Evolutionary conservation across 2,329 filamentous ascomycete species (phyloP).

Genomic region (Colletotrichum truncatum): DNA sequence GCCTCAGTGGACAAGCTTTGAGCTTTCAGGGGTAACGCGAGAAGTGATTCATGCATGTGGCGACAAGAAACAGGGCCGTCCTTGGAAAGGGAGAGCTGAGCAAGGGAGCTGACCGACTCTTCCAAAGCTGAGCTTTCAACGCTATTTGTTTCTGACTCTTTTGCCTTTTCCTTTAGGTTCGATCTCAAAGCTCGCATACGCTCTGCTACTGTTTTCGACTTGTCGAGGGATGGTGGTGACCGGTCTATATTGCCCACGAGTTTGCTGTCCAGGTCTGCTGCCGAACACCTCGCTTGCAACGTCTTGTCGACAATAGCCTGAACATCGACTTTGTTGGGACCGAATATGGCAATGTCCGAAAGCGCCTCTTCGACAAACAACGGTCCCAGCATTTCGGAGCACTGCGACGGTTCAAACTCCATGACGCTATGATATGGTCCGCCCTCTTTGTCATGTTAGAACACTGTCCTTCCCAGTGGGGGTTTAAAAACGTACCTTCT

Average conservation of each 20-base stretch:
- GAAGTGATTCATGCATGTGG: conserved; percentile 65
- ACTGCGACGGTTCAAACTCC: conserved; percentile 65
- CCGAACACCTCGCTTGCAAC: conserved; percentile 23
- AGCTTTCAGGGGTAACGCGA: conserved; percentile 54
- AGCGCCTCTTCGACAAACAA: conserved; percentile 63
- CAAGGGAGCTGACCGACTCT: conserved; percentile 41
- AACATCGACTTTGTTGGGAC: conserved; percentile 56
- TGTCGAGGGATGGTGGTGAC: conserved; percentile 49
- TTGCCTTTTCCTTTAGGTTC: conserved; percentile 26
- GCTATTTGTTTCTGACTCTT: conserved; percentile 34
- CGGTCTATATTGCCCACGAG: background rate
- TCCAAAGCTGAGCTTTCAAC: conserved; percentile 18
- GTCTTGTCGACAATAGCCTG: conserved; percentile 40
- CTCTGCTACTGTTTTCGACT: conserved; percentile 53
- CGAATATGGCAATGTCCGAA: conserved; percentile 65
- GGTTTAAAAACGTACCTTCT: conserved; percentile 51
- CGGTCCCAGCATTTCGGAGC: conserved; percentile 62
- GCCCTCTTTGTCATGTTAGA: conserved; percentile 52
- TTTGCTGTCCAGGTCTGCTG: conserved; percentile 12
- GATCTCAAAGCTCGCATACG: conserved; percentile 58
- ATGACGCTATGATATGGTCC: conserved; percentile 64
- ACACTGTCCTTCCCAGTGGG: background rate
- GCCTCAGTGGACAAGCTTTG: conserved; percentile 59
- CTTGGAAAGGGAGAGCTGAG: conserved; percentile 47
- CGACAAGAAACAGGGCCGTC: conserved; percentile 56